These are phyloP conservation scores for Triadica sebifera DNA, from an alignment of 345 rosid genomes.

Conservation along the genomic window DNA sequence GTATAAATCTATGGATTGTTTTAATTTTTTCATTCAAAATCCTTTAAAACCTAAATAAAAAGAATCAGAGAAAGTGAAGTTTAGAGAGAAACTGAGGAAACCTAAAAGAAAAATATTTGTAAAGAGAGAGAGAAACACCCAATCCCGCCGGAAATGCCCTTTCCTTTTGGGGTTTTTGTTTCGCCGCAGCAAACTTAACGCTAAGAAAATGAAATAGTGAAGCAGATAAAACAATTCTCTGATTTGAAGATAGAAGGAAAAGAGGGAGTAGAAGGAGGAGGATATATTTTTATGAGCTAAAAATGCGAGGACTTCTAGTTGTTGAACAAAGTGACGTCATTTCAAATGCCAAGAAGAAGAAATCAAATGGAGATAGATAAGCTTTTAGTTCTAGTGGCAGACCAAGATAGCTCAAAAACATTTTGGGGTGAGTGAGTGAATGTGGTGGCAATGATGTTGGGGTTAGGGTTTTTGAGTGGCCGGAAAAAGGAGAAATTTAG, in stretches of 20 bases:
- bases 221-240: too few relatives aligned
- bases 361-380: constrained; percentile 17
- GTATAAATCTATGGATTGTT: too few relatives aligned
- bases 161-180: constrained; percentile 5
- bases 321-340: constrained; percentile 12
- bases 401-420: not conserved
- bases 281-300: constrained; percentile 1
- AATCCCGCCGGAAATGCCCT: not conserved
- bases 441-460: too few relatives aligned
- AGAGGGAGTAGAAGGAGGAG: not conserved
- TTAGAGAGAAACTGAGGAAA: not conserved
- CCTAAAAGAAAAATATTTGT: not conserved
- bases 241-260: not conserved
- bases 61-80: not conserved
- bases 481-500: too few relatives aligned
- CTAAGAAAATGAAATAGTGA: not conserved
- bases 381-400: constrained; percentile 3
- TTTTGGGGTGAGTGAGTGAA: too few relatives aligned
- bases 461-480: too few relatives aligned
- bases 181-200: not conserved
- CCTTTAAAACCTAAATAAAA: not conserved
- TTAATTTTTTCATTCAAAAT: too few relatives aligned
- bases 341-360: constrained; percentile 24
- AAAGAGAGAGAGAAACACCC: not conserved
- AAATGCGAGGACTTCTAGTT: constrained; percentile 17